Percentiles rank a stretch among this genome's conserved stretches.
These are phyloP conservation scores for Neurospora africana DNA, from an alignment of 495 filamentous ascomycete species.

Conservation along the genomic window DNA sequence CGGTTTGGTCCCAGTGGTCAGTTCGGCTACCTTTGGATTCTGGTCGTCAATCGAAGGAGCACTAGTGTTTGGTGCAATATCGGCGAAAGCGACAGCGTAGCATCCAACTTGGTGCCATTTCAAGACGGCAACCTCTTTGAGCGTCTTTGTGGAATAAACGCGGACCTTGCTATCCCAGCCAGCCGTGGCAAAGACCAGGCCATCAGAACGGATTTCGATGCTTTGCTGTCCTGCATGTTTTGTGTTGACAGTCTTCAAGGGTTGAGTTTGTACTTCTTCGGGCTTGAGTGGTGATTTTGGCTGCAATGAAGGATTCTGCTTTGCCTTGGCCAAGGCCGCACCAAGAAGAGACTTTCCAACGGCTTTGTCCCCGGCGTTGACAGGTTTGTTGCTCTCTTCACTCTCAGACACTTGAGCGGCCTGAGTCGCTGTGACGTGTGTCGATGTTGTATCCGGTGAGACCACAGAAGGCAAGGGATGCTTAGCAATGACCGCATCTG, in stretches of 20 bases:
- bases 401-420: neutral
- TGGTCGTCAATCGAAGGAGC: neutral
- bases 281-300: conserved; percentile 12
- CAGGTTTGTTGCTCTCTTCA: neutral
- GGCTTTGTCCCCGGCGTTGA: neutral
- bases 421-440: neutral
- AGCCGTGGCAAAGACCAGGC: conserved; percentile 76
- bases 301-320: conserved; percentile 7
- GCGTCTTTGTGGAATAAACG: conserved; percentile 68
- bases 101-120: conserved; percentile 92
- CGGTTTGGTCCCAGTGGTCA: neutral
- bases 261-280: conserved; percentile 18
- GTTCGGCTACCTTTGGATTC: neutral
- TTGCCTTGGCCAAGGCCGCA: conserved; percentile 10
- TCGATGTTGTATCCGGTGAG: neutral
- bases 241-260: conserved; percentile 56
- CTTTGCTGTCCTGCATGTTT: conserved; percentile 86
- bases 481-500: conserved; percentile 50
- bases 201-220: conserved; percentile 67
- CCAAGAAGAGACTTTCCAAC: conserved; percentile 18
- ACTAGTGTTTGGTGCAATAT: conserved; percentile 18
- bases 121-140: conserved; percentile 85
- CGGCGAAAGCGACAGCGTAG: conserved; percentile 75
- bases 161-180: conserved; percentile 81
- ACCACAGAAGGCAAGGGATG: conserved; percentile 37